Base-by-base conservation (phyloP, 2,329 filamentous ascomycete genomes). In the Phoma sp. region DNA sequence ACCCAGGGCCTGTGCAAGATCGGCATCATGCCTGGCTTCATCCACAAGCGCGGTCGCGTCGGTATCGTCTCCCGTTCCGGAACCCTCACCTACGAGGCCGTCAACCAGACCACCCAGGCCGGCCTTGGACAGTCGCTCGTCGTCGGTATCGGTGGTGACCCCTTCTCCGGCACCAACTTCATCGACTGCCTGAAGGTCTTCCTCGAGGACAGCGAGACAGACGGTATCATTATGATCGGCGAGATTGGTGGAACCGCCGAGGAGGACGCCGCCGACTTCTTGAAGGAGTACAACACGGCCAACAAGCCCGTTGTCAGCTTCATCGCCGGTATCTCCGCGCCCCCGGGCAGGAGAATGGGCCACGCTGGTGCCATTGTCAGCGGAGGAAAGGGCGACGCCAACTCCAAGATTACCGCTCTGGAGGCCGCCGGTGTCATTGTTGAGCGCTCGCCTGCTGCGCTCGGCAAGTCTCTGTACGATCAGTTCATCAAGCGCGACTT, bases 221-320 rank as follows among this genome's bases (percentile, higher is more conserved):
- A 99, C 76, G 95, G 95, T 75, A 97, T 99, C 81, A 97, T 99
- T 83, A 97, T 99, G 95, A 98, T 99, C 77, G 95, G 95, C 76
- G 95, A 98, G 83, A 98, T 99, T 76, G 95, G 95, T 80, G 95
- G 95, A 61, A 91, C 90, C 57, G 95, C 95, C 56, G 95, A 99
- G 83, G 95, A 99, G 83, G 95, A 99, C 72, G 95, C 95, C 32
- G 93, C 95, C 71, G 95, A 98, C 72, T 99, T 96, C 85, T 82
- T 98, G 75, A 92, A 90, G 83, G 83, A 87, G 76, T 86, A 95
- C 84, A 98, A 99, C 86, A 93, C 87, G 56, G 83, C 87, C 77
- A 90, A 92, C 80, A 99, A 97, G 87, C 95, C 95, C 72, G 93
- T 96, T 57, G 95, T 98, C 70, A 92, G 90, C 79, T 99, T 99